Evolutionary conservation across 192 early-diverging fungal genomes (phyloP).

Genomic region (Diversispora eburnea): DNA sequence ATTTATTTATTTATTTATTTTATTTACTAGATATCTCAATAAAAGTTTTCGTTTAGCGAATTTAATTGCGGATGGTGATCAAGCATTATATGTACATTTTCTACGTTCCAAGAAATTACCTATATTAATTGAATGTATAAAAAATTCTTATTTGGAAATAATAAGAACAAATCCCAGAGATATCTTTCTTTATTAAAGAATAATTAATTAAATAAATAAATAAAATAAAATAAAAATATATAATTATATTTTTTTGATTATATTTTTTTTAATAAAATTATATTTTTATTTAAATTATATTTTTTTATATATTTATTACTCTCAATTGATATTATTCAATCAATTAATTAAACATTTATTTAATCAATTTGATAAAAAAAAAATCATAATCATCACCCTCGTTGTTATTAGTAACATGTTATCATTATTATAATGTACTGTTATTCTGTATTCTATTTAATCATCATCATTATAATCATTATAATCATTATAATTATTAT

Average conservation of each 20-base stretch:
- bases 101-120: slow-evolving; percentile 12
- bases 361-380: too few species aligned
- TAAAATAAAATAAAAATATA: not conserved
- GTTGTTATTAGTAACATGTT: too few species aligned
- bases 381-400: too few species aligned
- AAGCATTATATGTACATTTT: slow-evolving; percentile 7
- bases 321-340: too few species aligned
- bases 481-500: too few species aligned
- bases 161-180: slow-evolving; percentile 5
- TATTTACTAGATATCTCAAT: slow-evolving; percentile 15
- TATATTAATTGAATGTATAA: not conserved
- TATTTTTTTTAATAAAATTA: too few species aligned
- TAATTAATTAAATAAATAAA: not conserved
- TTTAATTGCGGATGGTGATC: not conserved
- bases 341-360: too few species aligned
- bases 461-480: too few species aligned
- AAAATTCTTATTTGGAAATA: not conserved
- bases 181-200: not conserved
- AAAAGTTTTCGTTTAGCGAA: slow-evolving; percentile 21
- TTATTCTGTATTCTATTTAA: too few species aligned
- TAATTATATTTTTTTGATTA: not conserved
- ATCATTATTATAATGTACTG: too few species aligned
- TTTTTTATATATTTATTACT: too few species aligned
- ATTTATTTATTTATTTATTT: not conserved
- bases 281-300: too few species aligned